Base-by-base conservation (phyloP, 129 eudicot genomes). In the Escallonia rubra region DNA sequence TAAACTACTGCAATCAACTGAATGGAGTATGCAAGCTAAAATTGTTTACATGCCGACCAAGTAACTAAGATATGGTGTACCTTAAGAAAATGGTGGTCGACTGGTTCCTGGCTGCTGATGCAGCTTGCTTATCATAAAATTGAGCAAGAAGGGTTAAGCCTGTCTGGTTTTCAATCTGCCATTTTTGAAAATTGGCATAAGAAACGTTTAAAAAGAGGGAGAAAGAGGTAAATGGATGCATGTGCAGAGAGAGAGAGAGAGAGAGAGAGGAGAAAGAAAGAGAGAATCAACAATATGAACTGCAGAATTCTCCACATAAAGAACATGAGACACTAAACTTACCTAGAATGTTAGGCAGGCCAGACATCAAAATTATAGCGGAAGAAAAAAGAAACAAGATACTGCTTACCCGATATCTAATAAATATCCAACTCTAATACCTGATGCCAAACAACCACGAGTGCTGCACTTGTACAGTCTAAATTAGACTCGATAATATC, bases 91-190 rank as follows among this genome's bases (percentile, higher is more conserved):
- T 63, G 51, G 82, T 69, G 51, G 78, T 74, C n/a, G 85, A 82
- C 71, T 85, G 88, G 70, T 81, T 85, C 63, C 85, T 74, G 77
- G 90, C 81, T 66, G 89, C 69, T 65, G 88, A 73, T 63, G 72
- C 86, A 77, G 72, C 65, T 71, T 89, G 92, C 45, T 83, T 74
- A 60, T 86, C 85, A 58, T 78, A 61, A 74, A 94, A 89, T 66
- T 85, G 93, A 74, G 93, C 89, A 66, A 76, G 59, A 63, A 94
- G 90, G 51, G 74, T 58, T 60, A 89, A 64, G 44, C 89, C 95
- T 64, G 90, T 74, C 75, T 76, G 88, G 81, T 94, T 94, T 73
- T 85, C 93, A 69, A 94, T 95, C 99, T 93, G 91, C 56, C 82
- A 79, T 64, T 56, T 43, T 49, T 61, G 65, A 64, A 70, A 64